Conservation (phyloP, 73 alveolate genomes). For the Effrenium voratum region DNA sequence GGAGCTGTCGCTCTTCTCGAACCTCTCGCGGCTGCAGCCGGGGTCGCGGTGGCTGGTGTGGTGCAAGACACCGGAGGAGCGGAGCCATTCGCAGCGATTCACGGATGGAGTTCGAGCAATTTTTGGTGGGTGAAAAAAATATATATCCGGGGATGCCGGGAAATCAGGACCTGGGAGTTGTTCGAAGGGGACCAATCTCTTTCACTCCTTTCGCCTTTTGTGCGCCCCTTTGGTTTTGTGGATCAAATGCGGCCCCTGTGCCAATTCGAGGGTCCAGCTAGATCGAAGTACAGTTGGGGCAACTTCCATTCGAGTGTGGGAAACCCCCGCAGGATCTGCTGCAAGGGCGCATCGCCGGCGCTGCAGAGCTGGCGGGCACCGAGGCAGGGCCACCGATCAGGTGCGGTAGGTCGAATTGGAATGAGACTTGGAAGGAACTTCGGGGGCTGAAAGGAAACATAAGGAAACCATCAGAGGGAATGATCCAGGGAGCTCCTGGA, state of each 20-base stretch:
- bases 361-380: constrained; percentile 48
- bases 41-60: constrained; percentile 79
- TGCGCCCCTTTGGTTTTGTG: background rate
- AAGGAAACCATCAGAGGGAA: background rate
- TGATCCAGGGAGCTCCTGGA: background rate
- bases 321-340: constrained; percentile 39
- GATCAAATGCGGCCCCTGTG: background rate
- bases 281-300: background rate
- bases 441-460: too few relatives aligned
- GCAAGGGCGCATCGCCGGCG: constrained; percentile 32
- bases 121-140: background rate
- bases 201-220: background rate
- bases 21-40: background rate
- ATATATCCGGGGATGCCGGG: background rate
- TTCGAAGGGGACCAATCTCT: too few relatives aligned
- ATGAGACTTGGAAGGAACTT: too few relatives aligned
- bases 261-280: too few relatives aligned
- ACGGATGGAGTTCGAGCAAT: too few relatives aligned
- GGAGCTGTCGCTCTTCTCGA: constrained; percentile 59
- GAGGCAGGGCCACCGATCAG: background rate
- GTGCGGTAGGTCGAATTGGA: background rate
- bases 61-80: constrained; percentile 55
- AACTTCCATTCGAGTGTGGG: background rate
- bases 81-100: too few relatives aligned
- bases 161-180: background rate